Base-by-base conservation (phyloP, 495 filamentous ascomycete genomes). In the Pseudomonodictys pantanalensis region DNA sequence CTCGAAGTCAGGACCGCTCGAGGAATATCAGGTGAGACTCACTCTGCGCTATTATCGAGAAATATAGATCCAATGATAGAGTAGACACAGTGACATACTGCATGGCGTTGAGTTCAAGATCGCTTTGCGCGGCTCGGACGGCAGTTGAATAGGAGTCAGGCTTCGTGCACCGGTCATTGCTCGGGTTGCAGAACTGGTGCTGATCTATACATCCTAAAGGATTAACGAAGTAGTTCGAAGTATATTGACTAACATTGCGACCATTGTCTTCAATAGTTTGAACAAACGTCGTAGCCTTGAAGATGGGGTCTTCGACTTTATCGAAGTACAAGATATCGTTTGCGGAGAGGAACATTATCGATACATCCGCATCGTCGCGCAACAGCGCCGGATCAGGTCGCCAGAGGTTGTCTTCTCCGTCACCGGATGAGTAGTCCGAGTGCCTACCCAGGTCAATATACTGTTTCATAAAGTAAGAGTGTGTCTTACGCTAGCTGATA, bases 121-220 rank as follows among this genome's bases (percentile, higher is more conserved):
- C 38, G 15, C 15, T 15, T 41, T 41, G 38, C 11, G 47, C 47
- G 2, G 23, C 20, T 25, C n/a, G 15, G 7, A 50, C 47, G 2
- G 47, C 47, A 26, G 23, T 15, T 12, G 11, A 10, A 17, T 50
- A 50, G 2, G 47, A 29, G 47, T 50, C 28, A 15, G 32, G 47
- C 24, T 50, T 50, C 15, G 47, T 50, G 47, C 47, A 50, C 25
- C n/a, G 2, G 3, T 50, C 9, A 8, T 8, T 30, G 8, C 15
- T 20, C 9, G 47, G 47, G 25, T 50, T 50, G 47, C 47, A 50
- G 47, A 32, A 50, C n/a, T 50, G 47, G 24, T 50, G 47, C 32
- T 50, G 47, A 26, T 50, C 47, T 23, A 50, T 17, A 20, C 47
- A 50, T 2, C 47, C 47, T 17, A 30, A 20, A 8, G 47, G 47